Evolutionary conservation across 2,329 filamentous ascomycete species (phyloP).

Genomic region (Ophiocordyceps polyrhachis-furcata): DNA sequence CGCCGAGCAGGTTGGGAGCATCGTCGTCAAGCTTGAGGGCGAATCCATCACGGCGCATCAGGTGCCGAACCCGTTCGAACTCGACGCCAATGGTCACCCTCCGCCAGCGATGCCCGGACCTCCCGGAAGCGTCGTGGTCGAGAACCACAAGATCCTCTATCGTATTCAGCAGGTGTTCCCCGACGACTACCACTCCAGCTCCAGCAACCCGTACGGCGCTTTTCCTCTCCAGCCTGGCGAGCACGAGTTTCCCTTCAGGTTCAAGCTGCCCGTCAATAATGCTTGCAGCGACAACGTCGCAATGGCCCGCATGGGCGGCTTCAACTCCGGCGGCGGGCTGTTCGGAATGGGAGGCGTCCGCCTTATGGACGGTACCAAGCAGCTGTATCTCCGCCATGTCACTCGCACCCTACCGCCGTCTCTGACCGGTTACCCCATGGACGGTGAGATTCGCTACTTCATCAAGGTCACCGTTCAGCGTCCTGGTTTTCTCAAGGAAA

Average conservation of each 20-base stretch:
- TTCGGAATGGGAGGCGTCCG: constrained; percentile 34
- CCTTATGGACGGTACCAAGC: constrained; percentile 43
- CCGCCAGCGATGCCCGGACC: constrained; percentile 12
- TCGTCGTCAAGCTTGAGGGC: constrained; percentile 70
- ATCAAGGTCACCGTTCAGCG: constrained; percentile 87
- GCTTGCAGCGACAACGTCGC: constrained; percentile 37
- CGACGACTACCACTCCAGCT: constrained; percentile 24
- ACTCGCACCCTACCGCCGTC: constrained; percentile 79
- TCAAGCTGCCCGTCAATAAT: constrained; percentile 66
- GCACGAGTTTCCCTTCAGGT: constrained; percentile 60
- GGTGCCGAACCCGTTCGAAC: constrained; percentile 26
- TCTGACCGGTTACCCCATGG: constrained; percentile 65
- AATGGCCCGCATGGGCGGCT: constrained; percentile 33
- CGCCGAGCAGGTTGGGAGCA: constrained; percentile 50
- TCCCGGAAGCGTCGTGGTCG: constrained; percentile 26
- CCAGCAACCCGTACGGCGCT: constrained; percentile 22
- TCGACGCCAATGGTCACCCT: constrained; percentile 18
- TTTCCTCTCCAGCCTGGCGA: constrained; percentile 48
- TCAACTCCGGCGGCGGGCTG: constrained; percentile 24
- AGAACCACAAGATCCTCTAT: constrained; percentile 60
- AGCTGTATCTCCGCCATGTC: constrained; percentile 49
- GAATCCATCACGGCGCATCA: constrained; percentile 51
- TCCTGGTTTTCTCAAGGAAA: constrained; percentile 81
- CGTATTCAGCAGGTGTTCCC: constrained; percentile 57
- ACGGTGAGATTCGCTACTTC: constrained; percentile 85